phyloP scores from a whole-genome alignment of 805 yeast genomes.

The Osmozyma mogii region DNA sequence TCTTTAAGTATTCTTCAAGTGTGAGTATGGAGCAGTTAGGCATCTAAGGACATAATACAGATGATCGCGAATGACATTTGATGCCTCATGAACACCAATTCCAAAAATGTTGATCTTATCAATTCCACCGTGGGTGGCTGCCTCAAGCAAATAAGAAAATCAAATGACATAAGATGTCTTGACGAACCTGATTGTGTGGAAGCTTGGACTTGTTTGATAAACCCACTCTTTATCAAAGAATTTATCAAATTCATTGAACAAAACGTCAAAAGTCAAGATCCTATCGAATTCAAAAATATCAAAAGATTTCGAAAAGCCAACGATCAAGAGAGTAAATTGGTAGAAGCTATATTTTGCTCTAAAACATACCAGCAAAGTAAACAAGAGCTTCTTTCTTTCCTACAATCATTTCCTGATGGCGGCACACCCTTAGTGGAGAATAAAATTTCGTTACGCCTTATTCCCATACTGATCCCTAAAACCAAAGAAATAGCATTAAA shows the following conservation, averaged over 20 bases:
- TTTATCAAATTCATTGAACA: constrained; percentile 21
- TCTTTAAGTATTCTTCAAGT: no score
- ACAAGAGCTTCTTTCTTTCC: constrained; percentile 17
- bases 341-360: constrained; percentile 44
- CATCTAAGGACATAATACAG: no score
- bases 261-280: constrained; percentile 20
- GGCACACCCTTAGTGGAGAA: constrained; percentile 4
- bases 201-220: constrained; percentile 44
- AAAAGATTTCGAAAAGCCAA: constrained; percentile 45
- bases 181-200: constrained; percentile 20
- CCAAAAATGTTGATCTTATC: constrained; percentile 39
- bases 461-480: constrained; percentile 58
- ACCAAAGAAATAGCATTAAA: constrained; percentile 55
- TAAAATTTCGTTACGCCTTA: no score
- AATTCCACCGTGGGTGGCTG: constrained; percentile 37
- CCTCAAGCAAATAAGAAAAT: constrained; percentile 38
- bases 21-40: no score
- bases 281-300: constrained; percentile 30
- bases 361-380: constrained; percentile 18
- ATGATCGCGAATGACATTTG: no score
- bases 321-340: constrained; percentile 3
- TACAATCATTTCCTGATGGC: constrained; percentile 5
- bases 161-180: constrained; percentile 10
- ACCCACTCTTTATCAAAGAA: constrained; percentile 26
- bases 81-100: constrained; percentile 33